Percentiles rank a stretch among this genome's conserved stretches.
These are phyloP conservation scores for Xylaria arbuscula DNA, from an alignment of 2,329 filamentous ascomycete genomes.

Conservation along the genomic window DNA sequence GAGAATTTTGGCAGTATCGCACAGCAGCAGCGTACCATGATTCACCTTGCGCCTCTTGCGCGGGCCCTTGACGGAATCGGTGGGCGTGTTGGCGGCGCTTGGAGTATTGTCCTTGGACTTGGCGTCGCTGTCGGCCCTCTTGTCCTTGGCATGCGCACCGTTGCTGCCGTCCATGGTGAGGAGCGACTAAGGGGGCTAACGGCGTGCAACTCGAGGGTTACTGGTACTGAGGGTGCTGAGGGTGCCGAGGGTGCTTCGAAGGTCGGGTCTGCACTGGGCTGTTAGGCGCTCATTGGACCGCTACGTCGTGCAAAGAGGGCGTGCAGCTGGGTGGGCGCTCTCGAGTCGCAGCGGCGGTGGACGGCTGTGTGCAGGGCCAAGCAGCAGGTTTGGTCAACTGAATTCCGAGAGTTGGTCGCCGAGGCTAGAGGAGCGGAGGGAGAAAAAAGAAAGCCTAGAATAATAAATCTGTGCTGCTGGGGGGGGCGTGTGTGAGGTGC, in stretches of 20 bases:
- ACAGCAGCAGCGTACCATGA: slow-evolving; percentile 77
- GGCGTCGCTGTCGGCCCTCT: slow-evolving; percentile 54
- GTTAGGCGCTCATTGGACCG: slow-evolving; percentile 57
- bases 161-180: slow-evolving; percentile 48
- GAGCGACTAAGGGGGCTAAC: slow-evolving; percentile 42
- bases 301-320: slow-evolving; percentile 57
- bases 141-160: slow-evolving; percentile 55
- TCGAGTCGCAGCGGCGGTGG: slow-evolving; percentile 49
- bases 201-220: slow-evolving; percentile 43
- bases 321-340: slow-evolving; percentile 57
- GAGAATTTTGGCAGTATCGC: slow-evolving; percentile 45
- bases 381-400: slow-evolving; percentile 46
- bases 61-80: slow-evolving; percentile 64
- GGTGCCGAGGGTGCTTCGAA: slow-evolving; percentile 28
- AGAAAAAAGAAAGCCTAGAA: slow-evolving; percentile 38
- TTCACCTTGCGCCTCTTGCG: slow-evolving; percentile 92
- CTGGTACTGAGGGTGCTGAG: too few species aligned
- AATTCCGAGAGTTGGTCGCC: slow-evolving; percentile 39
- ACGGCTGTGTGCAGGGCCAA: slow-evolving; percentile 57
- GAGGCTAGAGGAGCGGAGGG: slow-evolving; percentile 31
- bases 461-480: slow-evolving; percentile 19
- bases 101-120: slow-evolving; percentile 52
- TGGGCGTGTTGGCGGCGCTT: slow-evolving; percentile 47
- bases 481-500: slow-evolving; percentile 34
- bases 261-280: slow-evolving; percentile 52